Conservation (phyloP, 2,329 filamentous ascomycete genomes). For the Colletotrichum sp. region DNA sequence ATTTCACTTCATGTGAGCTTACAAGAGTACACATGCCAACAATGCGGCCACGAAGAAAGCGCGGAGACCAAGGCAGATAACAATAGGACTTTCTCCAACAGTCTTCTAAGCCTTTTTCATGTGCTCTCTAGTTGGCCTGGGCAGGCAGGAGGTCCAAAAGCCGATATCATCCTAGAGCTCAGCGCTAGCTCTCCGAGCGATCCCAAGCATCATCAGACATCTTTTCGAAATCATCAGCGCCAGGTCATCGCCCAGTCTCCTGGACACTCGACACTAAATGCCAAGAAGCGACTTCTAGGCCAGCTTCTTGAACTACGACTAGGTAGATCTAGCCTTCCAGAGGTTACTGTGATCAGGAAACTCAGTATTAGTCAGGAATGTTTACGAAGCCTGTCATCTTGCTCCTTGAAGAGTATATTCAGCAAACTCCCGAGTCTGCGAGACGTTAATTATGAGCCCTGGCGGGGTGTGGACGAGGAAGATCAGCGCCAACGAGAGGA, state of each 20-base stretch:
- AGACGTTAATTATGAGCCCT: too few relatives aligned
- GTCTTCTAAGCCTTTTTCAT: fast-evolving
- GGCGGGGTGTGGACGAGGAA: too few relatives aligned
- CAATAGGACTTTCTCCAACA: neutral
- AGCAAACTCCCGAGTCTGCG: too few relatives aligned
- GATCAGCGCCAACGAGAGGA: too few relatives aligned
- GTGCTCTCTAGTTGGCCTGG: neutral
- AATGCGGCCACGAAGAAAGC: neutral
- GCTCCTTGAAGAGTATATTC: too few relatives aligned
- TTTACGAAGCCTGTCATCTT: too few relatives aligned
- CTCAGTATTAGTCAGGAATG: too few relatives aligned
- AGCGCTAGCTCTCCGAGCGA: neutral
- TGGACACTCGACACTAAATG: neutral
- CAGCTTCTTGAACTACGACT: neutral
- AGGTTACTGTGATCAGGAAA: neutral
- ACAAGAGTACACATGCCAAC: neutral
- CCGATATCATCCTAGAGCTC: neutral
- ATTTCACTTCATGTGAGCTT: neutral
- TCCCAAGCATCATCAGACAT: neutral
- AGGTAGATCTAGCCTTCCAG: neutral
- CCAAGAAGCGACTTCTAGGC: neutral
- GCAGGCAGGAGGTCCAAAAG: fast-evolving
- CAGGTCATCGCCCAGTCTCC: neutral
- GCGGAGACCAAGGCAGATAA: neutral
- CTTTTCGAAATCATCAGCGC: neutral